Base-by-base conservation (phyloP, 106 monocot species). In the Dendrobium officinale region DNA sequence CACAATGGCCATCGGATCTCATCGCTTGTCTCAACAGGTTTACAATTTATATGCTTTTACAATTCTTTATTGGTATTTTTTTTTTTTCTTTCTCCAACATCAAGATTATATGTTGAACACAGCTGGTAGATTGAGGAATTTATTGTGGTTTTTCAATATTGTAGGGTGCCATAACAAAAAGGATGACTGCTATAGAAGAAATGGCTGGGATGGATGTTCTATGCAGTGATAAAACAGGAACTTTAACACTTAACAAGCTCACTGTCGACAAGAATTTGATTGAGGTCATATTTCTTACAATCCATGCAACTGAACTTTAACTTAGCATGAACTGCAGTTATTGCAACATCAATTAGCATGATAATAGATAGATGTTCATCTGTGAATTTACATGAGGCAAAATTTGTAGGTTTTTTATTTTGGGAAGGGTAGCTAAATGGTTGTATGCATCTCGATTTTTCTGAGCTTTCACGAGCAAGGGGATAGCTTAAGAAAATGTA, bases 111-210 rank as follows among this genome's bases (percentile, higher is more conserved):
- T 16, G 11, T 72, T 41, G n/a, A 49, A 19, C 29, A 42, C 43
- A 74, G 49, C 61, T 17, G 55, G 10, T 61, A 33, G 5, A 77
- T 42, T 72, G 0, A 19, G 4, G 0, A 61, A 31, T 45, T 67
- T 24, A 40, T 54, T 78, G 37, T 67, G 43, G 11, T 15, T 76
- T 6, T 72, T 73, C 72, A 66, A 68, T 20, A 73, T 10, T 79
- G 37, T 74, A 87, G 84, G 87, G 87, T 81, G 87, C 88, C 55
- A 88, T 88, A 66, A 88, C 85, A 67, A 88, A 88, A 73, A 82
- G 88, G 75, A 88, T 85, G 88, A 88, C 88, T 80, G 88, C 88
- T n/a, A 88, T 88, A 64, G 88, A 88, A 70, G 88, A 88, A 80
- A 88, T 88, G 88, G 88, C 88, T 31, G 88, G 88, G 24, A 88